Base-by-base conservation (phyloP, 805 yeast species). In the Spathaspora hagerdaliae region DNA sequence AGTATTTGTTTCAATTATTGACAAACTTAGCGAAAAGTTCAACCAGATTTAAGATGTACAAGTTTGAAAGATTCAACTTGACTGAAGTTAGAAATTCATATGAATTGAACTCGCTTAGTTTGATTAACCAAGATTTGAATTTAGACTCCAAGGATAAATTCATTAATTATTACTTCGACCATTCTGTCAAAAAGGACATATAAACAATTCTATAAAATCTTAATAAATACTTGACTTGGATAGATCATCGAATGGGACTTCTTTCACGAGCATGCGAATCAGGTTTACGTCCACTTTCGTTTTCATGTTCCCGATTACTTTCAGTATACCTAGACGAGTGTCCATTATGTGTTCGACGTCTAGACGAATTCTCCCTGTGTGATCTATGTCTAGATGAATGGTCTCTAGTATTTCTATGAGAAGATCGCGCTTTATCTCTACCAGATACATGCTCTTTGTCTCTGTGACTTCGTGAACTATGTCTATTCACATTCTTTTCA, bases 91-190 rank as follows among this genome's bases (percentile, higher is more conserved):
- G 56, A 45, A 48, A 52, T 27, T 57, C 66, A 13, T 71, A 65
- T 46, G 65, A 61, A 36, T 59, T 64, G 37, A 64, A 67, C 38
- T 60, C 64, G 10, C 61, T 71, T 50, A 63, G 50, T 42, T 51
- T 54, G 15, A 65, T 71, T 27, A 58, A 57, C 6, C 41, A 50
- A 6, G 64, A 61, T 34, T 63, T 71, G 51, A 50, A 58, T 24
- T 48, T 64, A 12, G 43, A 45, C 7, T 63, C 63, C 31, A 71
- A 71, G 52, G 46, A 45, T 34, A 58, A 58, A 44, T 71, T 71
- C 46, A 57, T 50, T 31, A 38, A 47, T 8, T 60, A 61, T 36
- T 61, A 57, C 39, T 40, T 47, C 27, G 50, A 58, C 31, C 46
- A 48, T 36, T 42, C 32, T 26, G 39, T 40, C 11, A 46, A 46